Evolutionary conservation across 306 rosid species (phyloP), one percentile per base, ranked within the genome.

Genomic region (Potentilla sterilis): DNA sequence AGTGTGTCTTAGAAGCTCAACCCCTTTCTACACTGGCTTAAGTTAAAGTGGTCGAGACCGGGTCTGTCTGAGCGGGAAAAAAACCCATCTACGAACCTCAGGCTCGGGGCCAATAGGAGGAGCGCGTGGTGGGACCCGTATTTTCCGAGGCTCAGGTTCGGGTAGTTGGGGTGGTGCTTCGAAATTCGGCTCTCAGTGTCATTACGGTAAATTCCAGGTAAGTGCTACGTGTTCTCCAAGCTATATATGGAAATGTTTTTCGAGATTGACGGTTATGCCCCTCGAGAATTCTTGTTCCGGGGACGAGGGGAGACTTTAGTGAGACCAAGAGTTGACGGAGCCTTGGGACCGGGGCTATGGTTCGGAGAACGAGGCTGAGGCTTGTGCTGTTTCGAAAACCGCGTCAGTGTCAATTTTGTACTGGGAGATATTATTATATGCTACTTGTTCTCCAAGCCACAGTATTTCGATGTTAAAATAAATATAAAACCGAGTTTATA

Each of bases 51-150:
- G 32, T 15, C 67, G 42, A 37, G 40, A 37, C 40, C 40, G 65
- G 9, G 46, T 0, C 6, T 49, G 55, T 54, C 61, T n/a, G 89
- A 84, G 98, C 93, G 98, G 98, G 95, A 93, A 93, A 37, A 37
- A 64, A 79, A 73, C 64, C 76, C 70, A 42, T 67, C 7, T 4
- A 74, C 82, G 70, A 65, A 16, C 70, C 88, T 78, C 2, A 35
- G 87, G 14, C 66, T 71, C 69, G 76, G 64, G 49, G 55, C 0
- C 37, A 62, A 28, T 73, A 18, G 21, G 59, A 62, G 12, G 18
- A 75, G 59, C 32, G 42, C 11, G 19, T 2, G 3, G 63, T 12
- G 11, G 80, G 85, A 4, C 78, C 81, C 37, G 12, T 7, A 18
- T 21, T 24, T 35, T 37, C 63, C 16, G 10, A 47, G 24, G 59